Base-by-base conservation (phyloP, 106 monocot genomes). In the Ottelia alismoides region DNA sequence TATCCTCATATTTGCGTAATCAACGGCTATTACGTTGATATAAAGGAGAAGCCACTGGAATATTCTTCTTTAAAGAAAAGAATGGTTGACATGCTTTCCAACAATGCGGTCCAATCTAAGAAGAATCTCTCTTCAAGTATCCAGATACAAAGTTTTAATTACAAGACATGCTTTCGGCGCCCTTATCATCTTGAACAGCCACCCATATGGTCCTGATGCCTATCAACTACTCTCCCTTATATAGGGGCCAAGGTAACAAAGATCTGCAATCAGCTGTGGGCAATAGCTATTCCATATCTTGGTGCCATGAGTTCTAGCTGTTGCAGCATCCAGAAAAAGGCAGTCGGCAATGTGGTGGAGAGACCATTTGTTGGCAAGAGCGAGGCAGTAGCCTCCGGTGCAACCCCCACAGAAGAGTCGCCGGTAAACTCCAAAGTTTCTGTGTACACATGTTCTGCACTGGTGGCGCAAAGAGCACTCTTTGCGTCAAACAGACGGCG, bases 401-500 rank as follows among this genome's bases (percentile, higher is more conserved):
- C 58, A 28, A 30, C 28, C 20, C 44, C 31, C 2, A 30, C 28
- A 21, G 46, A 55, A 20, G 20, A 21, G 11, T 25, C 31, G 31
- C 49, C 32, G 61, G 30, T 10, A 31, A 43, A n/a, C 40, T 43
- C 40, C 46, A 66, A 44, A 45, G 54, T 24, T 2, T 27, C 53
- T 1, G 47, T 24, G 12, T 43, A 20, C 2, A 27, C 51, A 2
- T 74, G 63, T 25, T 73, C 73, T 1, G 78, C 60, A 0, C 65
- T 49, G 6, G 78, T 78, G 61, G 78, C 78, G 0, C 78, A 74
- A 22, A 31, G 78, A 19, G 73, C 69, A 9, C 2, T 78, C 56
- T 69, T 55, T 30, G 73, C 54, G n/a, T 24, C 47, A 3, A 45
- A 56, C 45, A 27, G 56, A 22, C 69, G 73, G n/a, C 60, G 65